phyloP scores from a whole-genome alignment of 2,329 filamentous ascomycete genomes.

The Xylariales sp. region DNA sequence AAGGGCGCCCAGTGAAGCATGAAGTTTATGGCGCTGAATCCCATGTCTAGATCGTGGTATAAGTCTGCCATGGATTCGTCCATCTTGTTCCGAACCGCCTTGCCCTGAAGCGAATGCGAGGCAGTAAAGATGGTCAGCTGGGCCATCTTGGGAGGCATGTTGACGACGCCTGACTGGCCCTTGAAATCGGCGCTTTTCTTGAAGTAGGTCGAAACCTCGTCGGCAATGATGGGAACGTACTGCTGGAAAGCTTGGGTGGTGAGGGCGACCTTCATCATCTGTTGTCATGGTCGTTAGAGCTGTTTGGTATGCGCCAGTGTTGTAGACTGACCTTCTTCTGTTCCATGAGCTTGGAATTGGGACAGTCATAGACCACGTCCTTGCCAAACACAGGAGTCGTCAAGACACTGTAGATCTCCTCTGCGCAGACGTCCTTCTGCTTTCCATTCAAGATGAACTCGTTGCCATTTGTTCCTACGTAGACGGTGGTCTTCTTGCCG shows the following conservation, averaged over 20 bases:
- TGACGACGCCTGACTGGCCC: constrained; percentile 60
- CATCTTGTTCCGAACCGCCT: constrained; percentile 75
- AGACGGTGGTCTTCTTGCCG: constrained; percentile 85
- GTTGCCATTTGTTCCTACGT: constrained; percentile 75
- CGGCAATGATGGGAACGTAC: constrained; percentile 74
- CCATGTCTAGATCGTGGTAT: constrained; percentile 87
- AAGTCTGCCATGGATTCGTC: constrained; percentile 75
- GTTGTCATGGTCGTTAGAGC: constrained; percentile 3
- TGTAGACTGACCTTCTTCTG: constrained; percentile 72
- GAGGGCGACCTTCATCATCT: constrained; percentile 79
- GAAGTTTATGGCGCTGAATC: constrained; percentile 86
- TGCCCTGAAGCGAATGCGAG: constrained; percentile 78
- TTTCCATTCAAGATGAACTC: constrained; percentile 92
- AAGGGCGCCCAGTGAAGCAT: constrained; percentile 84
- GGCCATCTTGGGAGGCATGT: constrained; percentile 72
- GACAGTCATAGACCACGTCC: constrained; percentile 87
- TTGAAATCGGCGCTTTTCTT: constrained; percentile 64
- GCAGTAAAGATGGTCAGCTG: constrained; percentile 90
- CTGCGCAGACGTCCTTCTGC: constrained; percentile 81
- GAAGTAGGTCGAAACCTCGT: constrained; percentile 70
- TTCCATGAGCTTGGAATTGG: constrained; percentile 90
- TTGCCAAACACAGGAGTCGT: constrained; percentile 70
- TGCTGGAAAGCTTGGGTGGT: constrained; percentile 68
- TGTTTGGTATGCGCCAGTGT: background rate
- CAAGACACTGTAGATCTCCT: constrained; percentile 82